Percentiles rank a stretch among this genome's conserved stretches.
These are phyloP conservation scores for Vigna angularis DNA, from an alignment of 306 rosid species.

Conservation along the genomic window DNA sequence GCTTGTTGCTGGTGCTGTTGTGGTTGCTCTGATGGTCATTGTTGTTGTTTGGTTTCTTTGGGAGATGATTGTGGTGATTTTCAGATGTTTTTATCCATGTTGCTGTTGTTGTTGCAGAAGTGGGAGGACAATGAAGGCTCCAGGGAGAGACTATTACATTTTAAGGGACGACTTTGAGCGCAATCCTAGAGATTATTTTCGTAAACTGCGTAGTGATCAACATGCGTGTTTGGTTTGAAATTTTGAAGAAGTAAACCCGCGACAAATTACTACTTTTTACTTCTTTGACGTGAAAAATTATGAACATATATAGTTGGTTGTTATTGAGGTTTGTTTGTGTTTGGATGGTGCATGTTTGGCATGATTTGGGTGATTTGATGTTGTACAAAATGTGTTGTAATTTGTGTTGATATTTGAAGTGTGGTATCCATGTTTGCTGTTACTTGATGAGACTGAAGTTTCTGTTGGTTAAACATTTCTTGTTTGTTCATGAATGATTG, in stretches of 20 bases:
- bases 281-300: background rate
- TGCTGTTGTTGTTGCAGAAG: background rate
- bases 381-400: background rate
- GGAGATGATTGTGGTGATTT: background rate
- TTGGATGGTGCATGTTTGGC: background rate
- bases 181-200: slow-evolving; percentile 41
- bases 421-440: background rate
- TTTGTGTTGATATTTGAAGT: background rate
- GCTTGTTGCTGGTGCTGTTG: background rate
- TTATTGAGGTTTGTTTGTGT: background rate
- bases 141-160: slow-evolving; percentile 21
- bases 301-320: too few species aligned
- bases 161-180: slow-evolving; percentile 38
- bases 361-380: background rate
- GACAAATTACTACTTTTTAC: background rate
- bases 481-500: too few species aligned
- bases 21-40: background rate
- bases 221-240: background rate
- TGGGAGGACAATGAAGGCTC: slow-evolving; percentile 45
- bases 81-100: background rate
- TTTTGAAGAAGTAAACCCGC: background rate
- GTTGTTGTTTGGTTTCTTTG: background rate
- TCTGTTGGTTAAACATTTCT: too few species aligned
- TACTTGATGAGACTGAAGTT: too few species aligned
- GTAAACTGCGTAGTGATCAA: slow-evolving; percentile 3